Evolutionary conservation across 2,329 filamentous ascomycete species (phyloP).

Genomic region (Colletotrichum destructivum): DNA sequence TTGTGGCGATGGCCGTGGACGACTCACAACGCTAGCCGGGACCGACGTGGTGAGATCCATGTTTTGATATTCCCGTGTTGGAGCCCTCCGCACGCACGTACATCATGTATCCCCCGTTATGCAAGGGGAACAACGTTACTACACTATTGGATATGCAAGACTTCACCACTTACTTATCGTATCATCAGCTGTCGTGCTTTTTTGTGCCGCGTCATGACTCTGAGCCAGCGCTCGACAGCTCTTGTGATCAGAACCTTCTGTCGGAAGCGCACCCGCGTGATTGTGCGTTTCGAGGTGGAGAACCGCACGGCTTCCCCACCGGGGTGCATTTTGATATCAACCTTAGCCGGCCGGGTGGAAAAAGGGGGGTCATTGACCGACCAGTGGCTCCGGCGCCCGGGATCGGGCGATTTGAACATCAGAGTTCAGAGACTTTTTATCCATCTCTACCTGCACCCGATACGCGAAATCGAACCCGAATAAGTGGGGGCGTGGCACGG

Average conservation of each 20-base stretch:
- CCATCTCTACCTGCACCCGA: no score
- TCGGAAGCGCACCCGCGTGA: no score
- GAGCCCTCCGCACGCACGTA: neutral
- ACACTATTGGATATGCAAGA: constrained; percentile 14
- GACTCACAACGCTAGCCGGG: neutral
- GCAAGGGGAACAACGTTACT: neutral
- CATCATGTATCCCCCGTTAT: neutral
- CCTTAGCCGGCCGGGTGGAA: no score
- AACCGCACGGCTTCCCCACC: no score
- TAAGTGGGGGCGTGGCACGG: no score
- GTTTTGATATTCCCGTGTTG: neutral
- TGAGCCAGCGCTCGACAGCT: neutral
- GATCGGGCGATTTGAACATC: no score
- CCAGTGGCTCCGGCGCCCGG: no score
- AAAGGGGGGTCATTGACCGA: no score
- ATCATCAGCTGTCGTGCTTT: neutral
- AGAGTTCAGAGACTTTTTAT: no score
- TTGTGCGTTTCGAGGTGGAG: no score
- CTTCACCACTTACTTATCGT: neutral
- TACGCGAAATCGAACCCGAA: no score
- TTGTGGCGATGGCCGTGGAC: neutral
- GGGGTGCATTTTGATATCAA: no score
- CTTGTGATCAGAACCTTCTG: neutral
- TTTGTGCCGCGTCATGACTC: neutral
- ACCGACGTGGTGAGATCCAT: neutral